Evolutionary conservation across 495 filamentous ascomycete genomes (phyloP), one percentile per base, ranked within the genome.

Genomic region (Penicillium mononematosum): DNA sequence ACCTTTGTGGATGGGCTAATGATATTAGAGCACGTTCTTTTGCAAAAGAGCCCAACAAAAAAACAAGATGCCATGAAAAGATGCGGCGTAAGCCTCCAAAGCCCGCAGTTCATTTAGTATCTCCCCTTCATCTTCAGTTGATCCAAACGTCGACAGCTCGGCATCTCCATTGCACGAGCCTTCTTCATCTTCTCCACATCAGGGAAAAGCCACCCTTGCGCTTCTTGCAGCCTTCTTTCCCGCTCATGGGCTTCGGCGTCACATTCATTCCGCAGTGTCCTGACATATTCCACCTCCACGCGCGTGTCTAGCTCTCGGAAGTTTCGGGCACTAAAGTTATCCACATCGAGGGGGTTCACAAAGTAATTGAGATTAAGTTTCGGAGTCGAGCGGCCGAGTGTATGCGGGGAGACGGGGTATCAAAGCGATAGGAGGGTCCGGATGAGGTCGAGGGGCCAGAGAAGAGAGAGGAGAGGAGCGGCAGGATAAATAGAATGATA

Each of bases 131-230:
- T 53, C 39, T 69, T 74, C 61, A 84, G 63, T 44, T 74, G 63
- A 47, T 81, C 74, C 59, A 86, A 63, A 55, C 73, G 75, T 62
- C 66, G 69, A 67, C 85, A 88, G 59, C 71, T 81, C 70, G 75
- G 79, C 72, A 83, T 73, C 55, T 85, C 80, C 77, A 88, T 80
- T 5, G 77, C 74, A 39, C 81, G 73, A 25, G 87, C 87, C 56
- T 75, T 70, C 58, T 82, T 77, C 85, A 96, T 83, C 79, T 90
- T 90, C 51, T 86, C 85, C 34, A 78, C 75, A 68, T 96, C 91
- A 41, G 80, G 81, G 72, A 83, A 90, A 64, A 98, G 92, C 88
- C 90, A 96, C 12, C 94, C 93, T 64, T 88, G 85, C 2, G 94
- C 92, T 31, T 89, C 88, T 49, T 96, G 83, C 43, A 85, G 74